Evolutionary conservation across 257 asterid genomes (phyloP), one percentile per base, ranked within the genome.

Genomic region (Solanum virginianum): DNA sequence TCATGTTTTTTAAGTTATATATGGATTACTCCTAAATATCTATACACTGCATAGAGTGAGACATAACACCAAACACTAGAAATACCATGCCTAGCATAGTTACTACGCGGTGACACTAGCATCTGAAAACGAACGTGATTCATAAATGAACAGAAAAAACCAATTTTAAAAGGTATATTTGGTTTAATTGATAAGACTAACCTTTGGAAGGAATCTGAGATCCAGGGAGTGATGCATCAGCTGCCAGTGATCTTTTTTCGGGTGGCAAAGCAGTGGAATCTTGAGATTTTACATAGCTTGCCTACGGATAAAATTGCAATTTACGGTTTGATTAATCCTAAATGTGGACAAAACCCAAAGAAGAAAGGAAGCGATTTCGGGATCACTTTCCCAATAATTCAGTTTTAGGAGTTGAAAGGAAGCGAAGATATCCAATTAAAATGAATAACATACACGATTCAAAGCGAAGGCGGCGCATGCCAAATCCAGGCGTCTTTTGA

Each of bases 391-490:
- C 41, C 41, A 36, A 36, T 36, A 36, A 17, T 56, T 56, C 62
- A 56, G 7, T 56, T 56, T 56, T 15, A 56, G 20, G 45, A 65
- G 14, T 62, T 62, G n/a, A 26, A 26, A 26, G 43, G 20, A 65
- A 26, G 41, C 1, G 45, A 66, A 71, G 29, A 47, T 43, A 20
- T 71, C 16, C 3, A 41, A 43, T 41, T 20, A 39, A 81, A 60
- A 60, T 15, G 2, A 36, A 14, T 18, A 80, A 14, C 74, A 20
- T 89, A 95, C 98, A 92, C 97, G 84, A 59, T 95, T 87, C 91
- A 93, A 89, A 83, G 99, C 98, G 72, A 94, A 92, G 90, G 97
- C 99, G 60, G 97, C 97, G 86, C 99, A 95, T n/a, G 97, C 99
- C 90, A 93, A 82, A 87, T 95, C 97, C 36, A 95, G 97, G 70